Evolutionary conservation across 305 asterid genomes (phyloP).

Genomic region (Caryopteris hybrid): DNA sequence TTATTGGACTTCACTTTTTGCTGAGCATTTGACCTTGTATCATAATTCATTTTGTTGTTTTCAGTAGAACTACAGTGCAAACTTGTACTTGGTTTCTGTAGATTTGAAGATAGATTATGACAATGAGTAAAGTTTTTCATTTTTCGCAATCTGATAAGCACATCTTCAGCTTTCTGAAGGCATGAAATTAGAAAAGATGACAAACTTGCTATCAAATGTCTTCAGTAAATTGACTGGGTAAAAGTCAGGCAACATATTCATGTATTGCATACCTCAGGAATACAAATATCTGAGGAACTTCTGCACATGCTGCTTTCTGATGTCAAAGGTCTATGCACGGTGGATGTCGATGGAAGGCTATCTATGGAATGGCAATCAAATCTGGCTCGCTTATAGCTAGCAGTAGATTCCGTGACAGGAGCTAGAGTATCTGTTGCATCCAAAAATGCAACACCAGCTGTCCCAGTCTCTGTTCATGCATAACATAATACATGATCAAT

Average conservation of each 20-base stretch:
- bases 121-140: conserved; percentile 26
- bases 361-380: conserved; percentile 15
- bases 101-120: conserved; percentile 28
- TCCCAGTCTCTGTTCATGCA: conserved; percentile 27
- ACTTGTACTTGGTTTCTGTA: conserved; percentile 31
- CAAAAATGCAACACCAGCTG: conserved; percentile 21
- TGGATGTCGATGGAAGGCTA: conserved; percentile 24
- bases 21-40: conserved; percentile 25
- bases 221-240: conserved; percentile 17
- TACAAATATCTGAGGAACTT: conserved; percentile 27
- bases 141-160: conserved; percentile 23
- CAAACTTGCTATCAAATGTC: conserved; percentile 2
- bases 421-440: conserved; percentile 20
- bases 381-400: conserved; percentile 23
- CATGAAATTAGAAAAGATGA: conserved; percentile 17
- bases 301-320: conserved; percentile 29
- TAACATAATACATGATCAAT: conserved; percentile 13
- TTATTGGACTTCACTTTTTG: conserved; percentile 22
- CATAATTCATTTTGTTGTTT: conserved; percentile 30
- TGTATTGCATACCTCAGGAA: conserved; percentile 27
- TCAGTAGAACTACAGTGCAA: conserved; percentile 24
- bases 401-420: conserved; percentile 25
- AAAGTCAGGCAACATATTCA: conserved; percentile 11
- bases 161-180: conserved; percentile 30
- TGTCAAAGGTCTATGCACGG: conserved; percentile 17